Percentiles rank a stretch among this genome's conserved stretches.
phyloP scores from a whole-genome alignment of 192 early-diverging fungal genomes.

The Coemansia sp. region DNA sequence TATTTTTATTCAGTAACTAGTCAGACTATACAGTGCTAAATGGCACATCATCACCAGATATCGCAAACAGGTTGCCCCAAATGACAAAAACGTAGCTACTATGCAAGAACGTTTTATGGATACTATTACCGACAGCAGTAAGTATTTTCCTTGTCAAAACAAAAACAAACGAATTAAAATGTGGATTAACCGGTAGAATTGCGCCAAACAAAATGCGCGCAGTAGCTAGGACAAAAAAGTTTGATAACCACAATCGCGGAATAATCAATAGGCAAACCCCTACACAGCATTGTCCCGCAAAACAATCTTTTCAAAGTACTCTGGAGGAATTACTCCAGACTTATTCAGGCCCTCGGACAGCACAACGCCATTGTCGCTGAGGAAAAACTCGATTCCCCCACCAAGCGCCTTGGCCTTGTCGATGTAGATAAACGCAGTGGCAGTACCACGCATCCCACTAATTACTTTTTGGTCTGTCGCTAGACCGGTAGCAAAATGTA shows the following conservation, averaged over 20 bases:
- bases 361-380: constrained; percentile 79
- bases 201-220: background rate
- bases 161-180: background rate
- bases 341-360: constrained; percentile 65
- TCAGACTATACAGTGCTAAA: too few species aligned
- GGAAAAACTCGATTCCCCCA: constrained; percentile 76
- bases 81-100: too few species aligned
- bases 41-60: too few species aligned
- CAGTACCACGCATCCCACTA: constrained; percentile 71
- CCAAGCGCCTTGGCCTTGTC: constrained; percentile 65
- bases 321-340: constrained; percentile 59
- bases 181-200: background rate
- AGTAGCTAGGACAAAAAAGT: too few species aligned
- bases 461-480: constrained; percentile 67
- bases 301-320: constrained; percentile 69
- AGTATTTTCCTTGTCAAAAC: background rate
- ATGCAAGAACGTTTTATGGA: background rate
- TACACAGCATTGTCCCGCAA: background rate
- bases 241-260: too few species aligned
- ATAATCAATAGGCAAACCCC: too few species aligned
- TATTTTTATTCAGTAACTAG: too few species aligned
- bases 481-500: constrained; percentile 80
- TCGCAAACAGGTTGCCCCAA: too few species aligned
- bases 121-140: background rate
- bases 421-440: constrained; percentile 80